These are phyloP conservation scores for Pittosporum tobira DNA, from an alignment of 129 eudicot genomes.

Conservation along the genomic window DNA sequence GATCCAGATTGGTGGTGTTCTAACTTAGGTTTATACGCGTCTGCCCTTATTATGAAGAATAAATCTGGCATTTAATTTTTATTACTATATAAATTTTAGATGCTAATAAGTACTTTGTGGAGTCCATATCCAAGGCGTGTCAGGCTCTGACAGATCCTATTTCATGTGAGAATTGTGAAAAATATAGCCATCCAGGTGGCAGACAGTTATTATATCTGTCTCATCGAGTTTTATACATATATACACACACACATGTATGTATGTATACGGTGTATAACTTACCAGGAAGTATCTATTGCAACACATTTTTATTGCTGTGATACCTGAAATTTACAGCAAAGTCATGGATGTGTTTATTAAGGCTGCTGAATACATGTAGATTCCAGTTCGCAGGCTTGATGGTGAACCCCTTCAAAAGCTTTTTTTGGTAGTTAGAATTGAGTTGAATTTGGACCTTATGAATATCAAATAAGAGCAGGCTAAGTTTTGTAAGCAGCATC, in stretches of 20 bases:
- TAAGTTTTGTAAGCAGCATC: conserved; percentile 94
- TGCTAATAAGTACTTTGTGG: conserved; percentile 83
- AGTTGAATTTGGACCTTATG: conserved; percentile 78
- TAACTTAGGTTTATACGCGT: not conserved
- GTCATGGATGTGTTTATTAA: conserved; percentile 81
- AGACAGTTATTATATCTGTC: conserved; percentile 45
- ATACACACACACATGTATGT: no score
- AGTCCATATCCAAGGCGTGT: conserved; percentile 81
- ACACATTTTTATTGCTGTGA: conserved; percentile 3
- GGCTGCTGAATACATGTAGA: conserved; percentile 86
- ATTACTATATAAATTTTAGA: conserved; percentile 29
- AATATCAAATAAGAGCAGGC: conserved; percentile 89
- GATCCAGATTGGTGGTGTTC: conserved; percentile 67
- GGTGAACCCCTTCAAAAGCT: conserved; percentile 88
- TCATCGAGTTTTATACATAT: not conserved
- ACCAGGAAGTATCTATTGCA: not conserved
- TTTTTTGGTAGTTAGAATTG: conserved; percentile 69
- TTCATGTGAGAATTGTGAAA: conserved; percentile 84
- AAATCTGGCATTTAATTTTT: no score
- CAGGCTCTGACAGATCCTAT: conserved; percentile 95
- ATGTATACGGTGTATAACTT: no score
- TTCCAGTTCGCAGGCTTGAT: conserved; percentile 84
- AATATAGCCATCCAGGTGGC: conserved; percentile 96
- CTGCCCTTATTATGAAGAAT: no score
- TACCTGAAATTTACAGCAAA: conserved; percentile 51